Base-by-base conservation (phyloP, 306 rosid species). In the Cyclanthera cordifolia region DNA sequence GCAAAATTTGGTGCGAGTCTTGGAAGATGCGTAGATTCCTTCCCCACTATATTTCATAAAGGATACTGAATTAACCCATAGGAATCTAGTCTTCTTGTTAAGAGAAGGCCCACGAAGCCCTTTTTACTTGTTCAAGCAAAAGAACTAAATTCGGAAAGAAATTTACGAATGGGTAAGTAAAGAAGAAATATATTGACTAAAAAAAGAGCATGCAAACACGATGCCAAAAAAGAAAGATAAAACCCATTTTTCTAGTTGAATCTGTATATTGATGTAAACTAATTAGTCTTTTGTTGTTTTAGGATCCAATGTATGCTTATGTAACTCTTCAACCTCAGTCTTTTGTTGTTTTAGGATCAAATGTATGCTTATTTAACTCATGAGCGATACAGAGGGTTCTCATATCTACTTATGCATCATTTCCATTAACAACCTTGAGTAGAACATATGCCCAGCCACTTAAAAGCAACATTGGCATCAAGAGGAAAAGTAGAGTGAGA, bases 141-240 rank as follows among this genome's bases (percentile, higher is more conserved):
- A 52, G 28, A 60, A 39, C 49, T 61, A 39, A 39, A n/a, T 39
- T 39, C 48, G 20, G 50, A 61, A 37, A 34, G 30, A 39, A 61
- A 11, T 10, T 39, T 20, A 19, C 19, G 11, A 17, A 32, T 32
- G 21, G 47, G 8, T 2, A 32, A 20, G n/a, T 71, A 66, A 72
- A 49, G 50, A 65, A 59, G 25, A 66, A 37, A 50, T 71, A 49
- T 57, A 53, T 59, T 1, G 21, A 70, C 24, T 8, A 8, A 16
- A 72, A 58, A 77, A 43, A 51, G 52, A 50, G 58, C 47, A 67
- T 49, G 63, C 2, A 61, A 39, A 1, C 49, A 39, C 15, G 15
- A 9, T 59, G 17, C 8, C 5, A 34, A 59, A 59, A 7, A 15
- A n/a, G 10, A 57, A 27, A 14, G 39, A 57, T 16, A 32, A 27